Evolutionary conservation across 441 rosid genomes (phyloP).

Genomic region (Arabidopsis lyrata): DNA sequence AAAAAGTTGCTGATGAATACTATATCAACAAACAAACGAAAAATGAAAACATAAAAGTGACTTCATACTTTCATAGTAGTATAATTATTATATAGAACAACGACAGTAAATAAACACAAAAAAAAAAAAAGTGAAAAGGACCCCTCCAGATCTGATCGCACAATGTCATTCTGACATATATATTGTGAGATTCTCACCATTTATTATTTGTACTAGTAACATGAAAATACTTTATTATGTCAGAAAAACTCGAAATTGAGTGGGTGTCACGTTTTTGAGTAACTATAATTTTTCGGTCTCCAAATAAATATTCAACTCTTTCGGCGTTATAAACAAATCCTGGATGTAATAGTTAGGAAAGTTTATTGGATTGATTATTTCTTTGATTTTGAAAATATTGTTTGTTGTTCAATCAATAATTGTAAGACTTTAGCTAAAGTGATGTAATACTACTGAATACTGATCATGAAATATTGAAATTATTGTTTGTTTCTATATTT

Average conservation of each 20-base stretch:
- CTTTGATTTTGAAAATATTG: slow-evolving; percentile 18
- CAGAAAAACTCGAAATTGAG: slow-evolving; percentile 32
- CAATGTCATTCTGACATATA: slow-evolving; percentile 35
- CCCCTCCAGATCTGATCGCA: slow-evolving; percentile 33
- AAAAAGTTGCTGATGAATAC: slow-evolving; percentile 14
- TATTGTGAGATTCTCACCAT: slow-evolving; percentile 30
- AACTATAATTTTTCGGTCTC: slow-evolving; percentile 11
- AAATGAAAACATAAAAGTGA: slow-evolving; percentile 3
- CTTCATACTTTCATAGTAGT: background rate
- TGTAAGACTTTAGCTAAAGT: background rate
- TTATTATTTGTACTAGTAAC: slow-evolving; percentile 1
- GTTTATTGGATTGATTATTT: background rate
- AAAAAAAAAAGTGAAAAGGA: background rate
- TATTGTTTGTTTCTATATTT: background rate
- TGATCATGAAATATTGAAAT: background rate
- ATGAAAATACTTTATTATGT: slow-evolving; percentile 3
- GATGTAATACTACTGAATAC: background rate
- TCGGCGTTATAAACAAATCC: background rate
- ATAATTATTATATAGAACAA: background rate
- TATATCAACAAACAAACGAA: slow-evolving; percentile 5
- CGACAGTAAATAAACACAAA: background rate
- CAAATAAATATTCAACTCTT: background rate
- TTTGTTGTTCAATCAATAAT: background rate
- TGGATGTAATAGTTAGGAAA: background rate
- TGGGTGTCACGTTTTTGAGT: slow-evolving; percentile 43